phyloP scores from a whole-genome alignment of 2,329 filamentous ascomycete genomes.

The Fusarium sambucinum region DNA sequence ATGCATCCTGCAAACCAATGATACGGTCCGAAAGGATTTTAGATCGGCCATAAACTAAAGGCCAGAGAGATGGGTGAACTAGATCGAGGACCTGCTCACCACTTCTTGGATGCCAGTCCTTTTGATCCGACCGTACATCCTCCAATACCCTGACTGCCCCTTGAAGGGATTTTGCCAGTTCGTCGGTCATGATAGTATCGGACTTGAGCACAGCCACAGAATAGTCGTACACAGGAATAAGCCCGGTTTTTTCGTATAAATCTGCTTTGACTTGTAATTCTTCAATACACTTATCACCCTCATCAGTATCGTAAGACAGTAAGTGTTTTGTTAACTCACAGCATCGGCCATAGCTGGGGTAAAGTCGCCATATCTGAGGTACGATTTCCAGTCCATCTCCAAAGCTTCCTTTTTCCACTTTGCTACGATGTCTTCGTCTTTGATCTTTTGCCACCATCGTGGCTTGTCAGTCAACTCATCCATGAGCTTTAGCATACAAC shows the following conservation, averaged over 20 bases:
- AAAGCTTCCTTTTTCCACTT: neutral
- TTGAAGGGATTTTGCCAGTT: neutral
- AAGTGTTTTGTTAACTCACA: neutral
- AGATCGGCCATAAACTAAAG: slow-evolving; percentile 20
- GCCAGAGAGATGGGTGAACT: slow-evolving; percentile 31
- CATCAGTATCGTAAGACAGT: neutral
- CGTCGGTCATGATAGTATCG: neutral
- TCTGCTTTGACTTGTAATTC: neutral
- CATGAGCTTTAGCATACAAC: neutral
- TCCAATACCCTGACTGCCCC: neutral
- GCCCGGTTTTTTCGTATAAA: neutral
- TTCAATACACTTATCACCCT: neutral
- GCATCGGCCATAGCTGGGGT: neutral
- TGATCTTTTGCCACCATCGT: neutral
- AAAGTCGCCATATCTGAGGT: neutral
- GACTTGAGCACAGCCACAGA: neutral
- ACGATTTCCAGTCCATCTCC: neutral
- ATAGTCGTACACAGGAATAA: neutral
- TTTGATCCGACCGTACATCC: neutral
- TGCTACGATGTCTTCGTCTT: neutral
- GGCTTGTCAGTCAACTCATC: neutral
- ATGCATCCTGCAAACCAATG: neutral
- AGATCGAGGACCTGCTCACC: neutral
- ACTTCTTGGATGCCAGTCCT: slow-evolving; percentile 18
- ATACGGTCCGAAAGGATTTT: neutral